Conservation (phyloP, 164 flowering plant genomes). For the Macadamia tetraphylla region DNA sequence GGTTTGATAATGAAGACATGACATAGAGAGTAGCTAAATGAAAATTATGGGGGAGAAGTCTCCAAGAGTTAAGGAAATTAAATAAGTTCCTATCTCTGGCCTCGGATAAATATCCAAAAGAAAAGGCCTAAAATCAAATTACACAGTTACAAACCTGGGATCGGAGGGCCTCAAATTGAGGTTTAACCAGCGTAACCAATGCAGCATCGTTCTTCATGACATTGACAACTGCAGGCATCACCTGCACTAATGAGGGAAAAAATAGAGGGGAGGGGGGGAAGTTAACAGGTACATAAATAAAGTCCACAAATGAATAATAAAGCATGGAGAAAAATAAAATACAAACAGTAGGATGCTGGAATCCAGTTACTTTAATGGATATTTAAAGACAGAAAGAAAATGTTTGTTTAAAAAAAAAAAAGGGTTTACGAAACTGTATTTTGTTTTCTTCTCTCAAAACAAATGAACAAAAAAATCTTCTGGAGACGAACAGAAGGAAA, state of each 20-base stretch:
- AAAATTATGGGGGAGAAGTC: no score
- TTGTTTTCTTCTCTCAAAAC: no score
- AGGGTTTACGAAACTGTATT: no score
- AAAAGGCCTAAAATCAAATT: not conserved
- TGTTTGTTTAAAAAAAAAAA: no score
- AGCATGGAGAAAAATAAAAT: not conserved
- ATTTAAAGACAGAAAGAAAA: no score
- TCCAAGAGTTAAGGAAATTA: no score
- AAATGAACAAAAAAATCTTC: no score
- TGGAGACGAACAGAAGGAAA: no score
- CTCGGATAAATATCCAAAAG: not conserved
- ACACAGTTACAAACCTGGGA: constrained; percentile 55
- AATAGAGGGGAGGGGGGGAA: not conserved
- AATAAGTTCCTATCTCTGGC: not conserved
- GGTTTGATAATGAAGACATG: no score
- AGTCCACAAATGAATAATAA: not conserved
- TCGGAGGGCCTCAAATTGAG: constrained; percentile 95
- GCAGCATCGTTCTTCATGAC: constrained; percentile 78
- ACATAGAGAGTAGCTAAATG: no score
- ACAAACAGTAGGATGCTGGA: not conserved
- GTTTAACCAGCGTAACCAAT: constrained; percentile 82
- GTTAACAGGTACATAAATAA: not conserved
- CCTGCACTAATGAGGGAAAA: constrained; percentile 36
- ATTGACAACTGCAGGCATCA: constrained; percentile 89
- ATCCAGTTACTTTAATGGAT: no score